A percentile compares a stretch with the other conserved stretches of the same genome.
Conservation (phyloP, 2,329 filamentous ascomycete genomes). For the Phialemoniopsis sp. region DNA sequence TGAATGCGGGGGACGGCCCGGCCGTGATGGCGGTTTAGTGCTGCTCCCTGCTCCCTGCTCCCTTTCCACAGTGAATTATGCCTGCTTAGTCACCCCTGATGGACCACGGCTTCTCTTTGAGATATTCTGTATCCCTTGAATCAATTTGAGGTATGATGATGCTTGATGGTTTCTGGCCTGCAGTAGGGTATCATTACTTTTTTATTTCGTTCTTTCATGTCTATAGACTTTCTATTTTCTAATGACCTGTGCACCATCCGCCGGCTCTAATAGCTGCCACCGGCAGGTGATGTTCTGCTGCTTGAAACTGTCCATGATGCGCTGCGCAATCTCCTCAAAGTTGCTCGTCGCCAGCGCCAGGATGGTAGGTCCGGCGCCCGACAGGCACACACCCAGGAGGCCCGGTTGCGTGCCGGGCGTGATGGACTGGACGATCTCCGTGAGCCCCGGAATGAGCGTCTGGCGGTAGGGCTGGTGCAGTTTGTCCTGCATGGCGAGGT, state of each 20-base stretch:
- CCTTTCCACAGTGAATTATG: too few relatives aligned
- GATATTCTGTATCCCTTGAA: too few relatives aligned
- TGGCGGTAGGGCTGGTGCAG: slow-evolving; percentile 96
- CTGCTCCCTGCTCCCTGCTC: background rate
- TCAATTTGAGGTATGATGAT: too few relatives aligned
- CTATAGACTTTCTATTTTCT: slow-evolving; percentile 16
- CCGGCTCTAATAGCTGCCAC: slow-evolving; percentile 86
- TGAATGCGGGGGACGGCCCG: too few relatives aligned
- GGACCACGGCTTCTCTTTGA: too few relatives aligned
- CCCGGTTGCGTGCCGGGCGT: slow-evolving; percentile 83
- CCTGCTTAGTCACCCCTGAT: too few relatives aligned
- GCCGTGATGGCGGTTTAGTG: too few relatives aligned
- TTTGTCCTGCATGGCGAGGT: slow-evolving; percentile 97
- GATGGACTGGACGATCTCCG: slow-evolving; percentile 86
- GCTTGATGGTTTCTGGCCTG: too few relatives aligned
- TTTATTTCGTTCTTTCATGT: too few relatives aligned
- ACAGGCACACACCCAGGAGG: slow-evolving; percentile 89
- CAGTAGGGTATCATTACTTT: too few relatives aligned
- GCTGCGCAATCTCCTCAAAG: slow-evolving; percentile 80
- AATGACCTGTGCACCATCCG: slow-evolving; percentile 60
- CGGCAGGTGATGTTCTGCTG: slow-evolving; percentile 71
- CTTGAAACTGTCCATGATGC: slow-evolving; percentile 72
- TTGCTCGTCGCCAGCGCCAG: slow-evolving; percentile 86
- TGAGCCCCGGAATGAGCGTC: slow-evolving; percentile 84
- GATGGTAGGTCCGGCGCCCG: slow-evolving; percentile 92